A percentile compares a stretch with the other conserved stretches of the same genome.
These are phyloP conservation scores for Debaryomycetaceae sp. DNA, from an alignment of 1,139 yeast species.

Conservation along the genomic window DNA sequence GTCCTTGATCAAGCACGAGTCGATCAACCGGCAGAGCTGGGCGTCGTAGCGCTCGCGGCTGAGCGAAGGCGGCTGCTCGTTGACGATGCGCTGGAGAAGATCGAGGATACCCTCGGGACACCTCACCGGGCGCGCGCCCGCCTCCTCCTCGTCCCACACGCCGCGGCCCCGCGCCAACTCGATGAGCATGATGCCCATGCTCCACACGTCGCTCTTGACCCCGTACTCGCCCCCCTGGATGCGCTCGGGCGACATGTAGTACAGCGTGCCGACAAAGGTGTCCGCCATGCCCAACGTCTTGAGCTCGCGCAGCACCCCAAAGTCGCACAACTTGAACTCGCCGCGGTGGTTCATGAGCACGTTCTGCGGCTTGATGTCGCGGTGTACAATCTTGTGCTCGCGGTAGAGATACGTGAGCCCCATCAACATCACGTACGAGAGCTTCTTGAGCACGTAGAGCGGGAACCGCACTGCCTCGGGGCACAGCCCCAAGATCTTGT, in stretches of 20 bases:
- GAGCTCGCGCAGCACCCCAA: slow-evolving; percentile 89
- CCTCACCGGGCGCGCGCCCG: slow-evolving; percentile 10
- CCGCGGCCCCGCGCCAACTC: slow-evolving; percentile 80
- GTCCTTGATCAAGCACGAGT: slow-evolving; percentile 63
- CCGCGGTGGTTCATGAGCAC: slow-evolving; percentile 78
- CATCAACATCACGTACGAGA: slow-evolving; percentile 70
- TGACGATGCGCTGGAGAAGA: slow-evolving; percentile 83
- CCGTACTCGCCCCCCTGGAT: slow-evolving; percentile 93
- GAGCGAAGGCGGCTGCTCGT: slow-evolving; percentile 83
- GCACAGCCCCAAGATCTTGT: slow-evolving; percentile 63
- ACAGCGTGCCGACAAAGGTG: slow-evolving; percentile 95
- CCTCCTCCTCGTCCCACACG: slow-evolving; percentile 37
- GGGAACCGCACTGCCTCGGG: slow-evolving; percentile 43
- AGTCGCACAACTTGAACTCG: slow-evolving; percentile 80
- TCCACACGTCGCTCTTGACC: slow-evolving; percentile 95
- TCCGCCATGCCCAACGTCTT: slow-evolving; percentile 84
- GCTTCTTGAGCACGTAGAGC: slow-evolving; percentile 64
- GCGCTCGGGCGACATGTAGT: slow-evolving; percentile 97
- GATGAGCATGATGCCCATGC: slow-evolving; percentile 82
- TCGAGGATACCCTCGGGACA: slow-evolving; percentile 88
- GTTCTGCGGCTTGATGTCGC: slow-evolving; percentile 81
- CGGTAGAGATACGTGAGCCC: slow-evolving; percentile 81
- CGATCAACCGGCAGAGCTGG: slow-evolving; percentile 59
- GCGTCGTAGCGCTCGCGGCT: slow-evolving; percentile 27
- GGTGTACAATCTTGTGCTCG: slow-evolving; percentile 81